These are phyloP conservation scores for Zygosaccharomyces pseudorouxii DNA, from an alignment of 805 yeast species.

Conservation along the genomic window DNA sequence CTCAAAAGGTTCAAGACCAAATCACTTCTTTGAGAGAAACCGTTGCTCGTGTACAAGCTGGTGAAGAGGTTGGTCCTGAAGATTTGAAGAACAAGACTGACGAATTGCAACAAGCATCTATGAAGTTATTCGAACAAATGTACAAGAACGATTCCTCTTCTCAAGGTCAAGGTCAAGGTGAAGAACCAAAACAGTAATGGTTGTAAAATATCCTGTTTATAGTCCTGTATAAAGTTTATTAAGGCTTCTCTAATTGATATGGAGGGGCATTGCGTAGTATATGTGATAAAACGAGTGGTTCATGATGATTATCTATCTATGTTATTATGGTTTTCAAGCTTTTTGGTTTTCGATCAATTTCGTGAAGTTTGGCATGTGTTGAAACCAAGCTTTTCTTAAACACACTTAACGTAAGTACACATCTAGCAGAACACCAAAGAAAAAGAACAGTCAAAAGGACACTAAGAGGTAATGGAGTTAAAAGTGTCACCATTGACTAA, in stretches of 20 bases:
- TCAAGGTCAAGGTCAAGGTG: constrained; percentile 15
- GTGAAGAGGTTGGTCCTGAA: constrained; percentile 52
- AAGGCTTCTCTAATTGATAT: neutral
- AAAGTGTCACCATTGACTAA: constrained; percentile 35
- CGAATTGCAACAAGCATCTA: constrained; percentile 67
- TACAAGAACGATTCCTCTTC: constrained; percentile 32
- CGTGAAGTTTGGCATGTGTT: neutral
- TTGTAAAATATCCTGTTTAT: constrained; percentile 5
- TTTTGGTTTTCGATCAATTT: neutral
- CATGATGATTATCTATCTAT: neutral
- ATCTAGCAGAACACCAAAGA: neutral
- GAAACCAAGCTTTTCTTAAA: neutral
- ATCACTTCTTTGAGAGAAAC: constrained; percentile 58
- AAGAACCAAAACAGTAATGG: constrained; percentile 23
- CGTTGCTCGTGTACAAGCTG: constrained; percentile 59
- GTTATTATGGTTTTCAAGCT: neutral
- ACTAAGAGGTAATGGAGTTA: constrained; percentile 20
- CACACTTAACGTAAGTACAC: neutral
- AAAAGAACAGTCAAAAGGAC: neutral
- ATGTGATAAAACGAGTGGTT: neutral
- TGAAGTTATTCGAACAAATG: constrained; percentile 69
- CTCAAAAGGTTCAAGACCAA: constrained; percentile 45
- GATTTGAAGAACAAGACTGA: constrained; percentile 69
- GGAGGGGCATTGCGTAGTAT: neutral
- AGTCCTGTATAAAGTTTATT: constrained; percentile 4